phyloP scores from a whole-genome alignment of 495 filamentous ascomycete species.

The Penicillium desertorum region DNA sequence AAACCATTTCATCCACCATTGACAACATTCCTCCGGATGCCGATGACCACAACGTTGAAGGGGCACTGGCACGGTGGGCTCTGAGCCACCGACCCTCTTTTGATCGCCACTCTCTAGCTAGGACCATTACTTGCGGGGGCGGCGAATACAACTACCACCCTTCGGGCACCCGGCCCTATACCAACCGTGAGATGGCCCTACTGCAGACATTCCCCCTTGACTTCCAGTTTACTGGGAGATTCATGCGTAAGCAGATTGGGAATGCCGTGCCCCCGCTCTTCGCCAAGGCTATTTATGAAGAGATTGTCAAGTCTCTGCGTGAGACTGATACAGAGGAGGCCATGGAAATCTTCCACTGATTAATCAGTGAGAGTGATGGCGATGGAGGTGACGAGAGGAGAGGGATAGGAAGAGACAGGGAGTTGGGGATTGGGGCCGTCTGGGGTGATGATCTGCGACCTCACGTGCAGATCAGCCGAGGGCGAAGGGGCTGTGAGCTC shows the following conservation, averaged over 20 bases:
- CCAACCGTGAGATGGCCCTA: conserved; percentile 68
- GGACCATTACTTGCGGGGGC: conserved; percentile 69
- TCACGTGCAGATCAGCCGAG: conserved; percentile 11
- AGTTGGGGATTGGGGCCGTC: neutral
- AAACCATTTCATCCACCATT: conserved; percentile 52
- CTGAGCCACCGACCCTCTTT: conserved; percentile 26
- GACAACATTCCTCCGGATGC: conserved; percentile 39
- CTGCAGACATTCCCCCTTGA: conserved; percentile 71
- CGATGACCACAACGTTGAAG: conserved; percentile 47
- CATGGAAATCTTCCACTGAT: conserved; percentile 1
- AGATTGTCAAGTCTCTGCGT: conserved; percentile 57
- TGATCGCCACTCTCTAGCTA: conserved; percentile 50
- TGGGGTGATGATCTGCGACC: conserved; percentile 2
- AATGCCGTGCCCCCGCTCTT: conserved; percentile 79
- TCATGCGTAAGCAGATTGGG: conserved; percentile 71
- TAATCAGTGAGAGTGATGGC: neutral
- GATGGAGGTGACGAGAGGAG: neutral
- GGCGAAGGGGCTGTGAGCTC: neutral
- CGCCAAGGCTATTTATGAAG: conserved; percentile 57
- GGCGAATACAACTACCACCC: conserved; percentile 69
- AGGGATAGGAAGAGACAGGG: neutral
- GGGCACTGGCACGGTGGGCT: conserved; percentile 21
- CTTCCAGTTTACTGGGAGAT: conserved; percentile 54
- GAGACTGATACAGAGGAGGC: conserved; percentile 50
- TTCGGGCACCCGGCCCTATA: conserved; percentile 64